Conservation (phyloP, 257 asterid genomes). For the Handroanthus guayacan region DNA sequence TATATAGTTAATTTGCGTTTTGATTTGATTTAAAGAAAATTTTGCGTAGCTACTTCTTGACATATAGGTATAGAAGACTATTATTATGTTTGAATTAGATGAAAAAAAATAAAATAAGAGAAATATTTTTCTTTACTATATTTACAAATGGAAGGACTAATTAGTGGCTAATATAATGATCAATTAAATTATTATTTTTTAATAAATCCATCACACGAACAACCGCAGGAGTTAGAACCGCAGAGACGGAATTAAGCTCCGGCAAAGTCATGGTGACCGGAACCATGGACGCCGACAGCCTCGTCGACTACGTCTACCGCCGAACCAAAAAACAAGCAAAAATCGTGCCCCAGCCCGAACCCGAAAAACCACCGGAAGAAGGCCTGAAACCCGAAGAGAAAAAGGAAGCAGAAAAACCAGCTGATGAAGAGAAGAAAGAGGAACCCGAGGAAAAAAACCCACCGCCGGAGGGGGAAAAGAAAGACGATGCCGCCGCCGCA, state of each 20-base stretch:
- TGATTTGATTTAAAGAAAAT: no score
- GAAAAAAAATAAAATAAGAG: no score
- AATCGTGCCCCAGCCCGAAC: slow-evolving; percentile 66
- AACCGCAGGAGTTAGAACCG: slow-evolving; percentile 71
- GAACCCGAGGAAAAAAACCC: slow-evolving; percentile 34
- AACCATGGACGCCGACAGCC: slow-evolving; percentile 70
- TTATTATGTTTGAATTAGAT: no score
- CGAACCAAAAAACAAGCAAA: slow-evolving; percentile 85
- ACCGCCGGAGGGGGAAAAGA: slow-evolving; percentile 42
- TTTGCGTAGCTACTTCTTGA: no score
- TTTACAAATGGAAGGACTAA: no score
- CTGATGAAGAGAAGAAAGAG: slow-evolving; percentile 44
- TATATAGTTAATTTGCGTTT: no score
- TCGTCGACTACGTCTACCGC: slow-evolving; percentile 81
- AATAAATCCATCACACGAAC: neutral
- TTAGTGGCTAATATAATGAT: no score
- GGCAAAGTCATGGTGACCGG: slow-evolving; percentile 86
- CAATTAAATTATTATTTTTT: neutral
- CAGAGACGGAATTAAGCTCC: slow-evolving; percentile 69
- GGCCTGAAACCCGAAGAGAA: slow-evolving; percentile 56
- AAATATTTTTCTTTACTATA: no score
- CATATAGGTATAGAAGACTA: no score
- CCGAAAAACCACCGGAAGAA: slow-evolving; percentile 52
- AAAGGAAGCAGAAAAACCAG: slow-evolving; percentile 43
- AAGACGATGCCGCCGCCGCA: slow-evolving; percentile 32